Evolutionary conservation across 1,284 basidiomycete species (phyloP).

Genomic region (Neolentinus lepideus): DNA sequence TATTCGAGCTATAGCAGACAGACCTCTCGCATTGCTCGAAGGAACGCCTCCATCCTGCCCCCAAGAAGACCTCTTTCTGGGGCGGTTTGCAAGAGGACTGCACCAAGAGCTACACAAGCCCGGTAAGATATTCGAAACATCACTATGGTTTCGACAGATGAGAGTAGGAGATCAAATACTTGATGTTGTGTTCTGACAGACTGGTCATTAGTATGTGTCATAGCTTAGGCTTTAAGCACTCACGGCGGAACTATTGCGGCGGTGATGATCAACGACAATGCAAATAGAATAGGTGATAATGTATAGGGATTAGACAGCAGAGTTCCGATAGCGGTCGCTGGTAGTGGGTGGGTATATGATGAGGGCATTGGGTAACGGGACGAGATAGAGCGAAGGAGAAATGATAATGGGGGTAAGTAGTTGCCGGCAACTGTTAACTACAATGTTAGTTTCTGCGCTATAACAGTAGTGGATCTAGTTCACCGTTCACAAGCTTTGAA

Average conservation of each 20-base stretch:
- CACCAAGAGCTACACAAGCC: slow-evolving; percentile 72
- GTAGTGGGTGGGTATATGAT: slow-evolving; percentile 25
- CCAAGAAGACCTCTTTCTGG: slow-evolving; percentile 53
- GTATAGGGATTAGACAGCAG: slow-evolving; percentile 45
- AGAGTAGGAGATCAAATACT: slow-evolving; percentile 67
- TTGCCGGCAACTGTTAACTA: slow-evolving; percentile 38
- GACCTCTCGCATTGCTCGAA: slow-evolving; percentile 76
- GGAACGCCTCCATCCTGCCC: slow-evolving; percentile 72
- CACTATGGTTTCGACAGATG: slow-evolving; percentile 63
- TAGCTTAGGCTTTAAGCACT: slow-evolving; percentile 20
- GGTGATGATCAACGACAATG: slow-evolving; percentile 32
- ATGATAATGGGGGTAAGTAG: slow-evolving; percentile 41
- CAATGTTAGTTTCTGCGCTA: background rate
- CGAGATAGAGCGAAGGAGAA: slow-evolving; percentile 36
- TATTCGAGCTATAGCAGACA: slow-evolving; percentile 13
- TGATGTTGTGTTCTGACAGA: slow-evolving; percentile 49
- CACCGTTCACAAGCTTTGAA: slow-evolving; percentile 59
- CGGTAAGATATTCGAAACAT: slow-evolving; percentile 81
- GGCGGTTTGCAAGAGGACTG: slow-evolving; percentile 82
- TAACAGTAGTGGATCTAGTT: slow-evolving; percentile 17
- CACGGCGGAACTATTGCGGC: slow-evolving; percentile 43
- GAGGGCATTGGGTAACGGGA: slow-evolving; percentile 24
- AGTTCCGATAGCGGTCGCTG: slow-evolving; percentile 28
- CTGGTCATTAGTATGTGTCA: slow-evolving; percentile 8
- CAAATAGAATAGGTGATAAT: slow-evolving; percentile 36